Conservation (phyloP, 345 rosid genomes). For the Citrus maxima region DNA sequence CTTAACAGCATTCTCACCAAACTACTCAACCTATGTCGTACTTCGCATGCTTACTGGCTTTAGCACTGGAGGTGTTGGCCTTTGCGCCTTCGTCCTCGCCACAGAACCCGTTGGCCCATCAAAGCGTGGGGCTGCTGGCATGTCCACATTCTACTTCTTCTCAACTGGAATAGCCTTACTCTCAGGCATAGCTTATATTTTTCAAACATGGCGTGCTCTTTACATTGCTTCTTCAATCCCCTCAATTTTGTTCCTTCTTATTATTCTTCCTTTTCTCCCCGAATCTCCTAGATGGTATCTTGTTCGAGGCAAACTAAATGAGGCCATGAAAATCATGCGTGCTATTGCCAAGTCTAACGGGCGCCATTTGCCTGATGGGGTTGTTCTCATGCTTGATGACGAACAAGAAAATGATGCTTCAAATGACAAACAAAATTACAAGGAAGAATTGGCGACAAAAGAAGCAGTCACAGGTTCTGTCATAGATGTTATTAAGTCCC, state of each 20-base stretch:
- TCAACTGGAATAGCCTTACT: slow-evolving; percentile 69
- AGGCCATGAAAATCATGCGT: slow-evolving; percentile 75
- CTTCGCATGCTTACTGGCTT: slow-evolving; percentile 80
- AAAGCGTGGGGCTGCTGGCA: slow-evolving; percentile 84
- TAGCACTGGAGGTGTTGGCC: slow-evolving; percentile 92
- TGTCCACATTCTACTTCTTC: slow-evolving; percentile 98
- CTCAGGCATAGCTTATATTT: slow-evolving; percentile 63
- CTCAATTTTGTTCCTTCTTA: slow-evolving; percentile 60
- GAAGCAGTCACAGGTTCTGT: slow-evolving; percentile 54
- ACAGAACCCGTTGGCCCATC: slow-evolving; percentile 85
- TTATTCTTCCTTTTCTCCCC: slow-evolving; percentile 62
- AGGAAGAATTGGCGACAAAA: slow-evolving; percentile 17
- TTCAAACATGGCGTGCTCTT: slow-evolving; percentile 70
- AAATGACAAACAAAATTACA: background rate
- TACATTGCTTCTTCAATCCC: slow-evolving; percentile 76
- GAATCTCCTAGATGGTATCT: slow-evolving; percentile 97
- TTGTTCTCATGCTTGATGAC: slow-evolving; percentile 62
- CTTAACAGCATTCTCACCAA: slow-evolving; percentile 67
- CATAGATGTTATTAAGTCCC: slow-evolving; percentile 60
- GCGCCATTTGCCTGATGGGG: slow-evolving; percentile 55
- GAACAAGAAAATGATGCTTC: slow-evolving; percentile 41
- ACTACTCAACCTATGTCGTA: slow-evolving; percentile 58
- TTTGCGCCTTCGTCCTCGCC: slow-evolving; percentile 80
- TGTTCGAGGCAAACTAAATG: slow-evolving; percentile 60
- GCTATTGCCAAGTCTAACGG: slow-evolving; percentile 59